These are phyloP conservation scores for Candida glaebosa DNA, from an alignment of 805 yeast genomes.

Conservation along the genomic window DNA sequence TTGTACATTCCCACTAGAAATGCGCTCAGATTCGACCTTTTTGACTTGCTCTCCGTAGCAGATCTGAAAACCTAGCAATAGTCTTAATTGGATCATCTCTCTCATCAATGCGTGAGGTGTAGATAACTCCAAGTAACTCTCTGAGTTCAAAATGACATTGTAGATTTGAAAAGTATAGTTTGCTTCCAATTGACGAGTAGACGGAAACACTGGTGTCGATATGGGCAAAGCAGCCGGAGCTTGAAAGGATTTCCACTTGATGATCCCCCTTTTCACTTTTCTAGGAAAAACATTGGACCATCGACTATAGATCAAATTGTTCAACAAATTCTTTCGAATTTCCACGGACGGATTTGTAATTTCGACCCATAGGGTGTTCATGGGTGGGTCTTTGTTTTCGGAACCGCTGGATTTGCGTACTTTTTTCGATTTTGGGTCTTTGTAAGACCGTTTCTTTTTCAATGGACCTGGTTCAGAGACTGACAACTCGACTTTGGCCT, in stretches of 20 bases:
- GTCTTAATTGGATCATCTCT: conserved; percentile 81
- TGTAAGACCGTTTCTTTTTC: background rate
- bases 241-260: conserved; percentile 90
- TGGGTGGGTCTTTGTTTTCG: background rate
- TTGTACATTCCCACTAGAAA: conserved; percentile 53
- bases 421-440: background rate
- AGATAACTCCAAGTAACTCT: conserved; percentile 48
- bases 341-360: conserved; percentile 71
- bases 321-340: conserved; percentile 49
- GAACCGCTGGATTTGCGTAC: background rate
- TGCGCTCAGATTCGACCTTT: conserved; percentile 58
- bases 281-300: conserved; percentile 92
- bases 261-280: conserved; percentile 57
- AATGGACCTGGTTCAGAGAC: background rate
- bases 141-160: conserved; percentile 65
- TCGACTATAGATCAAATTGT: conserved; percentile 65
- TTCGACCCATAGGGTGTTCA: conserved; percentile 28
- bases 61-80: conserved; percentile 86
- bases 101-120: conserved; percentile 61
- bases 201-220: conserved; percentile 75
- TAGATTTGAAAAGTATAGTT: conserved; percentile 83
- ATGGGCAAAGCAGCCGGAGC: conserved; percentile 93
- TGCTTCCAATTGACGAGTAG: conserved; percentile 59
- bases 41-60: conserved; percentile 70
- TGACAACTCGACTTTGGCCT: background rate